These are phyloP conservation scores for Leptodermis oblonga DNA, from an alignment of 257 asterid genomes.

Conservation along the genomic window DNA sequence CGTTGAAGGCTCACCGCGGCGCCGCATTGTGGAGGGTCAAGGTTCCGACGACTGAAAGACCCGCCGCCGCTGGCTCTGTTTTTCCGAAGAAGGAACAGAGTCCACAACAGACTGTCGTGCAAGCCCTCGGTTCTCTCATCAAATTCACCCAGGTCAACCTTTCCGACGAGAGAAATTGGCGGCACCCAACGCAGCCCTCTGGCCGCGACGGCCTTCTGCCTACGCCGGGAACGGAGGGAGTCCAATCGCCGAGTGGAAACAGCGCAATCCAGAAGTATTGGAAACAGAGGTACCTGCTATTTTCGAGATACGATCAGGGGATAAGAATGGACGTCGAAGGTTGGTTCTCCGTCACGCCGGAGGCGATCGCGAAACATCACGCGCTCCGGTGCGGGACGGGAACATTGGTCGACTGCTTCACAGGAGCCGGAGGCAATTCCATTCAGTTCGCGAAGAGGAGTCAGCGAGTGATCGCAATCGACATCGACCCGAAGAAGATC, in stretches of 20 bases:
- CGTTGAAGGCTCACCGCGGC: too few species aligned
- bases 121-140: too few species aligned
- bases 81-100: too few species aligned
- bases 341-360: slow-evolving; percentile 91
- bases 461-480: slow-evolving; percentile 72
- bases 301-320: slow-evolving; percentile 65
- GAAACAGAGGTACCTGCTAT: slow-evolving; percentile 62
- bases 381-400: slow-evolving; percentile 70
- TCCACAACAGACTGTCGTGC: too few species aligned
- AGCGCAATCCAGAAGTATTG: slow-evolving; percentile 52
- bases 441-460: slow-evolving; percentile 75
- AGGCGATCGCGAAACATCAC: slow-evolving; percentile 70
- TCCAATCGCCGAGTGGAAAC: background rate
- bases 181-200: background rate
- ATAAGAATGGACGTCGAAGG: slow-evolving; percentile 87
- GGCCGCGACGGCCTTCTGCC: background rate
- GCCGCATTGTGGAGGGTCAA: too few species aligned
- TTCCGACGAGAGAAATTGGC: too few species aligned
- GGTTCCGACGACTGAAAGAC: too few species aligned
- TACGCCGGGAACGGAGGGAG: background rate
- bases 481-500: slow-evolving; percentile 65
- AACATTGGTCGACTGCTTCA: slow-evolving; percentile 56
- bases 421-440: slow-evolving; percentile 86
- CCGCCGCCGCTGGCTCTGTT: too few species aligned
- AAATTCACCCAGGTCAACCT: too few species aligned